Evolutionary conservation across 1,139 yeast species (phyloP), one percentile per base, ranked within the genome.

Genomic region (Arxiozyma slooffiae): DNA sequence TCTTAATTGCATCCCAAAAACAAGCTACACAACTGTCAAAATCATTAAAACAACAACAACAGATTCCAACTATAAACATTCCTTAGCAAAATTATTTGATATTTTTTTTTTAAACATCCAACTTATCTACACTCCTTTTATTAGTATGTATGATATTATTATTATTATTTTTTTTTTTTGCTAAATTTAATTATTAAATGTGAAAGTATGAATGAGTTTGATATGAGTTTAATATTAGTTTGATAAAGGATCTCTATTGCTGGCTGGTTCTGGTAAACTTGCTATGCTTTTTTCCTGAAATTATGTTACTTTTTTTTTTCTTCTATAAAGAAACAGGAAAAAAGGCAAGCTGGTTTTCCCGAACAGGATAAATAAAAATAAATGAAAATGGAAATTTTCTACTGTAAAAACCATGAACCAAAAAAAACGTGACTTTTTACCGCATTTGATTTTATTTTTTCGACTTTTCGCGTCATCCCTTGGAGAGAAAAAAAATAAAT

Each of bases 41-140:
- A 42, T 26, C 21, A 4, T 22, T 34, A 20, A n/a, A 20, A 30
- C n/a, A 21, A 21, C 20, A 39, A 20, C 26, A 39, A 39, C 36
- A n/a, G 36, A 20, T 49, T 48, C 57, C 57, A 55, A 55, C 57
- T 55, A 55, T 53, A 53, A 53, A 53, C 57, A 50, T 42, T 52
- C 55, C 53, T 52, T 48, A 42, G 22, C 20, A 20, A 30, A 41
- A 21, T 30, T 42, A 20, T 41, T n/a, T 34, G 11, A 22, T 18
- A 38, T 16, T 16, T 38, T 20, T 39, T 46, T 48, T 44, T 40
- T 39, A 26, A 39, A 30, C 20, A 37, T 42, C 53, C 53, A 48
- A 51, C 51, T 51, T 43, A 24, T 49, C 38, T 46, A 47, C 53
- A 53, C 52, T 54, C 55, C 57, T 53, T 54, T 52, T 41, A 26